Base-by-base conservation (phyloP, 306 rosid species). In the Gastrolobium villosum region DNA sequence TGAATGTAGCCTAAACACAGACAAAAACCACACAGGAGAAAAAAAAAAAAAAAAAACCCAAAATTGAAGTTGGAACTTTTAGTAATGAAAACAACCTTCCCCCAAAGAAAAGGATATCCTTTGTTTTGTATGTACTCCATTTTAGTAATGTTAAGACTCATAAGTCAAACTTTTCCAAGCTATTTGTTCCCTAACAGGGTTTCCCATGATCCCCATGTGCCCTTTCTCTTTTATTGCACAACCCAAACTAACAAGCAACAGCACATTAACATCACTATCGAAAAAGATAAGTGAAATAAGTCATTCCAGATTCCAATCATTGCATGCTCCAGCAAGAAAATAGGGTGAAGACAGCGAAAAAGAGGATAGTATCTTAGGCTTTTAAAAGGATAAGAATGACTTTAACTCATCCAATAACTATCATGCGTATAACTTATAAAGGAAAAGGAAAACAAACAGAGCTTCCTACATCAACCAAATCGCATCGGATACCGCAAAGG, bases 201-300 rank as follows among this genome's bases (percentile, higher is more conserved):
- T 83, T 36, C 88, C 86, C 94, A 91, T 80, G 93, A 86, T 81
- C 40, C 88, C 86, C 94, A 91, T 82, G 95, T 87, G 92, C 89
- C 70, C 82, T 73, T 57, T 54, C 67, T 70, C 69, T 65, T 81
- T 83, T 76, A 77, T 41, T 8, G 75, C 88, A 81, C 75, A 77
- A 79, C 81, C 84, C 85, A 87, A 81, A 81, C 60, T 71, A 73
- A 83, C 79, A 78, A 61, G 87, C 77, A 83, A 75, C 53, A 56
- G 64, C 82, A 70, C 48, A 74, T 65, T 69, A 73, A 78, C 54
- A 76, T 65, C 76, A 77, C 75, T 72, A 83, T 84, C 28, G 67
- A 31, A 74, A 78, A 76, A 62, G 59, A 79, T 49, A 82, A 76
- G 70, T 44, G 57, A 84, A 83, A 79, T 75, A 79, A 70, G 83